Base-by-base conservation (phyloP, 2,329 filamentous ascomycete species). In the Ampelomyces quisqualis region DNA sequence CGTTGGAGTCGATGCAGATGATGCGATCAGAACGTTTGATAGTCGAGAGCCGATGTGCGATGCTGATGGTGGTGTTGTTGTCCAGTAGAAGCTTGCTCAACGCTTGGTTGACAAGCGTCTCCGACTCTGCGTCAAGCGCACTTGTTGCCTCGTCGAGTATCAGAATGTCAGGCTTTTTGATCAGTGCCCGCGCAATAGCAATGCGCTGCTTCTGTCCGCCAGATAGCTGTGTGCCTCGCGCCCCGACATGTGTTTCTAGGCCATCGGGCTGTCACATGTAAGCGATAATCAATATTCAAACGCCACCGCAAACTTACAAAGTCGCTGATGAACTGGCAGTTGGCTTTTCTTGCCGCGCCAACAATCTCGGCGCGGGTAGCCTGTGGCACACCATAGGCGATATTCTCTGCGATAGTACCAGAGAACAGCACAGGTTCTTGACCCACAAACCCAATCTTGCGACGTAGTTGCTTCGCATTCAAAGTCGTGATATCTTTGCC, bases 181-280 rank as follows among this genome's bases (percentile, higher is more conserved):
- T 83, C 19, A 98, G 77, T 9, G 93, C 93, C 39, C 94, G 82
- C 4, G 93, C 93, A 67, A 98, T 98, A 24, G 93, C 93, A 58
- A 98, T 97, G 50, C 93, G 85, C 69, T 98, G 93, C 72, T 97
- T 97, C 70, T 98, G 93, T 0, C 93, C 93, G 36, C 93, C 93
- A 7, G 90, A 96, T 0, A 98, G 78, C 69, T 97, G 91, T 2
- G 91, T 90, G 22, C 93, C 93, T 51, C 93, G 81, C 11, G 91
- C 86, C 38, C 94, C 94, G 20, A 95, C 93, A 51, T 87, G 86
- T 0, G 93, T 98, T 62, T 98, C 91, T 5, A 98, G 79, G 4
- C 93, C 93, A 43, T 97, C 90, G 19, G 93, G 93, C 78, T 81
- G 31, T 19, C 31, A 47, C 62, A 45, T 38, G 38, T 54, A 56